These are phyloP conservation scores for Aspergillus sp. DNA, from an alignment of 2,329 filamentous ascomycete species.

Conservation along the genomic window DNA sequence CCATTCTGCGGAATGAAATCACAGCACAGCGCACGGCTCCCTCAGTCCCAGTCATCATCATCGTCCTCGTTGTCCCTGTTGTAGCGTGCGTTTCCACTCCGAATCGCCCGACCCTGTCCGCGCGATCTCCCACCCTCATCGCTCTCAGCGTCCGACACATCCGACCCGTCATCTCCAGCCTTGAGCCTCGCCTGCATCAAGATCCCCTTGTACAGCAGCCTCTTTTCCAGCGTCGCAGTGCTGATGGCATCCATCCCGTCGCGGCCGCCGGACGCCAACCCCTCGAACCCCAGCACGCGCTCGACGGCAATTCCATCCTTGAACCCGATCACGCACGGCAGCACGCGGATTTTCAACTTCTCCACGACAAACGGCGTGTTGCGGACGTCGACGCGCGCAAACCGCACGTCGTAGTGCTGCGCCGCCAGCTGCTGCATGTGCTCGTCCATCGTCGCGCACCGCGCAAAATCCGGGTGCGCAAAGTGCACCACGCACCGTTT, in stretches of 20 bases:
- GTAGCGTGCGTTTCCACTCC: constrained; percentile 28
- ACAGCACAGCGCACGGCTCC: neutral
- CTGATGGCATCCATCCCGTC: constrained; percentile 41
- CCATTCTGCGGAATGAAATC: neutral
- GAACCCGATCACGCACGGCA: constrained; percentile 51
- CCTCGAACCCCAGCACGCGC: constrained; percentile 48
- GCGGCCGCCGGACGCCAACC: constrained; percentile 35
- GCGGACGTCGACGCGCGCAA: constrained; percentile 46
- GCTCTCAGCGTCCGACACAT: constrained; percentile 23
- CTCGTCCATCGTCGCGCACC: constrained; percentile 61
- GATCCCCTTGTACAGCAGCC: constrained; percentile 39
- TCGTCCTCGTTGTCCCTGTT: constrained; percentile 40
- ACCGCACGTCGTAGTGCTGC: constrained; percentile 41
- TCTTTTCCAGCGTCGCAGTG: constrained; percentile 41
- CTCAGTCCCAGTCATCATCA: constrained; percentile 49
- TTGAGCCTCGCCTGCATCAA: constrained; percentile 34
- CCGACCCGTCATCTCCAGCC: constrained; percentile 22
- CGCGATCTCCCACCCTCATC: constrained; percentile 15
- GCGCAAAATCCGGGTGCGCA: constrained; percentile 61
- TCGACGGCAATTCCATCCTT: constrained; percentile 45
- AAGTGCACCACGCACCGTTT: constrained; percentile 62
- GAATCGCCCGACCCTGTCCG: constrained; percentile 24
- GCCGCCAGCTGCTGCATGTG: constrained; percentile 50
- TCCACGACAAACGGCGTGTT: constrained; percentile 47
- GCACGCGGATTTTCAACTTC: constrained; percentile 44